These are phyloP conservation scores for Fusarium sp. DNA, from an alignment of 2,329 filamentous ascomycete genomes.

Conservation along the genomic window DNA sequence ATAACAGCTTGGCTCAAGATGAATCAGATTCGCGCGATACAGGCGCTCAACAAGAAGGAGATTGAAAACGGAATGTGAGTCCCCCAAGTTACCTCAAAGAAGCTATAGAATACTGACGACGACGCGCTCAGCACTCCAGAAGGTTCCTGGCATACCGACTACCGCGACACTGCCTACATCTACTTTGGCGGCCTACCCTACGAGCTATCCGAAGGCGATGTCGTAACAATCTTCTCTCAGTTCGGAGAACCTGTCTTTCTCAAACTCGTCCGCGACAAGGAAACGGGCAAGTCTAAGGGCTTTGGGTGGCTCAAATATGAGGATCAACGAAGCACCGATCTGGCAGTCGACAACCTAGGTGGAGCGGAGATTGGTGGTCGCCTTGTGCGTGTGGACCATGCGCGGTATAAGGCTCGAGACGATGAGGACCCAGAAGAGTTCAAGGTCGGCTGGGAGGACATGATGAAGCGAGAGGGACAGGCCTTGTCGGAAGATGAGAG, in stretches of 20 bases:
- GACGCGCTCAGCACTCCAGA: slow-evolving; percentile 73
- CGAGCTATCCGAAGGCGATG: slow-evolving; percentile 93
- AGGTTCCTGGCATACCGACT: slow-evolving; percentile 97
- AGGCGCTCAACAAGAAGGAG: slow-evolving; percentile 93
- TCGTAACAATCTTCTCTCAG: slow-evolving; percentile 96
- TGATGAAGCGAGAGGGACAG: slow-evolving; percentile 64
- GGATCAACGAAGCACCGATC: slow-evolving; percentile 93
- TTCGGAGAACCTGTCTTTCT: slow-evolving; percentile 95
- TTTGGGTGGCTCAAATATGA: slow-evolving; percentile 99
- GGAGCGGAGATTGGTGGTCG: slow-evolving; percentile 86
- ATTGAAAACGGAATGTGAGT: slow-evolving; percentile 87
- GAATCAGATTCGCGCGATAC: slow-evolving; percentile 94
- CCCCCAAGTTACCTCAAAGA: not conserved
- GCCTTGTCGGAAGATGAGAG: slow-evolving; percentile 59
- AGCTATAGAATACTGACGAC: slow-evolving; percentile 22
- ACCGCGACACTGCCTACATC: slow-evolving; percentile 95
- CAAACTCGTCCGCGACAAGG: slow-evolving; percentile 92
- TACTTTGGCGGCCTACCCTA: slow-evolving; percentile 96
- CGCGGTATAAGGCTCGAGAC: slow-evolving; percentile 88
- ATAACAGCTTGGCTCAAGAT: slow-evolving; percentile 61
- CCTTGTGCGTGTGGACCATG: slow-evolving; percentile 89
- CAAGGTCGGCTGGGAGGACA: slow-evolving; percentile 70
- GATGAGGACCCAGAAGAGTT: slow-evolving; percentile 76
- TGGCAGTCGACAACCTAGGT: slow-evolving; percentile 95
- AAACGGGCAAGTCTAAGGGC: slow-evolving; percentile 93